Conservation (phyloP, 164 flowering plant genomes). For the Macadamia integrifolia region DNA sequence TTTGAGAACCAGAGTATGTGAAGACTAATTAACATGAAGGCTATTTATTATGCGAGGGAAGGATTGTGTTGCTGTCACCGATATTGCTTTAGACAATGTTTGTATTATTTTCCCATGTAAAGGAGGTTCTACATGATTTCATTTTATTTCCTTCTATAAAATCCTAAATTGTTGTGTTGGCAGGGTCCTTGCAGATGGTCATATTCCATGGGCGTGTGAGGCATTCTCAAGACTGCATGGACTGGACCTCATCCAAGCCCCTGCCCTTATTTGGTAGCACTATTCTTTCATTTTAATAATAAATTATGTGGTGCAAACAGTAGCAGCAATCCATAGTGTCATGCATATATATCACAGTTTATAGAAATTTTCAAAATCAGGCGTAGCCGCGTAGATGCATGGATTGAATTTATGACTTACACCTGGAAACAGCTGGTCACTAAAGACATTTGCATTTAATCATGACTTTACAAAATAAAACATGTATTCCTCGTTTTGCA, state of each 20-base stretch:
- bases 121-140: neutral
- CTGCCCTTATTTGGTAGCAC: constrained; percentile 71
- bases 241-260: constrained; percentile 48
- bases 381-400: no score
- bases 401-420: no score
- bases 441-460: no score
- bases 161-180: constrained; percentile 6
- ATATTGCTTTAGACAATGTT: neutral
- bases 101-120: neutral
- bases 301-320: no score
- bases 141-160: neutral
- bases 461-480: no score
- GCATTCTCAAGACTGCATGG: constrained; percentile 87
- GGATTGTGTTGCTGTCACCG: neutral
- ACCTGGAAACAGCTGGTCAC: no score
- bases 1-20: no score
- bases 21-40: neutral
- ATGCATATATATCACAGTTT: no score
- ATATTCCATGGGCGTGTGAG: constrained; percentile 96
- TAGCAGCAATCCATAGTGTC: no score
- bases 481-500: no score
- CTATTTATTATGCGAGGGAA: neutral
- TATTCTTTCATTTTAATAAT: neutral
- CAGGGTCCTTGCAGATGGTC: constrained; percentile 98
- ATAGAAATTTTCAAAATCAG: no score